A percentile compares a stretch with the other conserved stretches of the same genome.
Evolutionary conservation across 352 stramenopile species (phyloP).

Genomic region (Phytophthora multivora): DNA sequence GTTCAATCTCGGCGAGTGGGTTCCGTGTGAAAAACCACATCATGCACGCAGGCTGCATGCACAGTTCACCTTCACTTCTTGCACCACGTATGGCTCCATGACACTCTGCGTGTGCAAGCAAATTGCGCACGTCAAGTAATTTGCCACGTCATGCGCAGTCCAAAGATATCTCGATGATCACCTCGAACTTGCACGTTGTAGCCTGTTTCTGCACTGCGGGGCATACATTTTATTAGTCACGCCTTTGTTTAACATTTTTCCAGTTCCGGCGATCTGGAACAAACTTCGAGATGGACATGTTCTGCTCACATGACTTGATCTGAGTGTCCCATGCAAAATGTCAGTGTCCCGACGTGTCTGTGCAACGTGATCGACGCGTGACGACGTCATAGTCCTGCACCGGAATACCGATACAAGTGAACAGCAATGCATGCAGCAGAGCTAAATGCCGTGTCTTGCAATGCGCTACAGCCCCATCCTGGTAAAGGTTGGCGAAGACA

Average conservation of each 20-base stretch:
- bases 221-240: constrained; percentile 12
- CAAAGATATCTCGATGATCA: background rate
- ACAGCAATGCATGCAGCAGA: too few species aligned
- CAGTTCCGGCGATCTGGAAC: constrained; percentile 17
- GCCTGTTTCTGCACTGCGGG: background rate
- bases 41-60: background rate
- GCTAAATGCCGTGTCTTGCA: too few species aligned
- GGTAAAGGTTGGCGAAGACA: too few species aligned
- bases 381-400: too few species aligned
- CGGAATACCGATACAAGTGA: too few species aligned
- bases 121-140: background rate
- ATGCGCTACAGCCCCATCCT: too few species aligned
- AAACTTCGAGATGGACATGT: constrained; percentile 7
- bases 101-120: constrained; percentile 6
- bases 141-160: background rate
- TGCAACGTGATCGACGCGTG: background rate
- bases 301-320: constrained; percentile 1
- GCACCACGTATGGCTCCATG: background rate
- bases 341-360: background rate
- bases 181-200: constrained; percentile 12
- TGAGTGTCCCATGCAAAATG: background rate
- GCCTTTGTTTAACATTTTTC: constrained; percentile 20
- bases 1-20: background rate
- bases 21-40: too few species aligned
- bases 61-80: background rate